Evolutionary conservation across 805 yeast species (phyloP), one percentile per base, ranked within the genome.

Genomic region (Brettanomyces sp.): DNA sequence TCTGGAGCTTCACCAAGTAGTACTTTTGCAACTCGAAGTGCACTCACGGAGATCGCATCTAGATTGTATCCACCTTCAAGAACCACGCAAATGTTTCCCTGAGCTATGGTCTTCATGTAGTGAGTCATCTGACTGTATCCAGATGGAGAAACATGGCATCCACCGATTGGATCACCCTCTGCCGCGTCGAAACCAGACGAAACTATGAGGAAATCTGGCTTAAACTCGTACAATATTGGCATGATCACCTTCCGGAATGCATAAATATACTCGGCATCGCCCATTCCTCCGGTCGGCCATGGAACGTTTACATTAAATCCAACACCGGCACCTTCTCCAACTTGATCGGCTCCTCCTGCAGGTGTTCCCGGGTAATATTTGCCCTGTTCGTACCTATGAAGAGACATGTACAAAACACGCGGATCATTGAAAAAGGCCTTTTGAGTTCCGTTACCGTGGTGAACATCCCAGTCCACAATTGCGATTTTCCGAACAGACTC

Each of bases 171-270:
- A 64, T 93, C 99, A 49, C 98, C 98, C 57, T 87, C 96, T 1
- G 99, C 99, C 21, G 99, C 99, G 67, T 93, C 99, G 56, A 93
- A 93, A 0, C 99, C 99, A 0, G 98, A 82, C 18, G 96, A 86
- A 32, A 93, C 81, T 34, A 93, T 87, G 4, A 90, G 91, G 52
- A 93, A 72, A 66, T 93, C 99, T 0, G 99, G 97, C 57, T 82
- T 81, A 57, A 83, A 93, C 62, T 93, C 99, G 47, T 80, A 66
- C 45, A 93, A 83, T 43, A 89, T 79, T 0, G 99, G 99, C 77
- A 93, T 76, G 11, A 93, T 76, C 14, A 91, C 81, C 56, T 80
- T 80, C 53, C 80, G 77, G 64, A 93, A 90, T 0, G 98, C 97
- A 63, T 90, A 85, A 41, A 91, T 73, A 64, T 93, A 93, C 65